Conservation (phyloP, 192 early-diverging fungal species). For the Coemansia sp. region DNA sequence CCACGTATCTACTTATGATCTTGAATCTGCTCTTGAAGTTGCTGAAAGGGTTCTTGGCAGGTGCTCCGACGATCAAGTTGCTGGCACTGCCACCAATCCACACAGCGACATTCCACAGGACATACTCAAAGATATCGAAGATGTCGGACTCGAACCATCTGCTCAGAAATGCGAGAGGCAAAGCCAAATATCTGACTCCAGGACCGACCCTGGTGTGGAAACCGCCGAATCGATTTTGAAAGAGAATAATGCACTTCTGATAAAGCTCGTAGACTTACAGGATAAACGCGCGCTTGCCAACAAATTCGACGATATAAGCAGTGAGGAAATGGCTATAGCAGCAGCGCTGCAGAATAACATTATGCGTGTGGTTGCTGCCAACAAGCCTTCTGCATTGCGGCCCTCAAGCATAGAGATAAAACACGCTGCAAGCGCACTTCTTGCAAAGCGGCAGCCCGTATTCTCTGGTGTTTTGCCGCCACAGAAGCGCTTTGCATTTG, state of each 20-base stretch:
- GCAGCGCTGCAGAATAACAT: slow-evolving; percentile 28
- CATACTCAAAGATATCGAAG: slow-evolving; percentile 13
- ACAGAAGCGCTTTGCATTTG: slow-evolving; percentile 43
- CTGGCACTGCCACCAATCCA: neutral
- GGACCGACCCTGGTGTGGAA: slow-evolving; percentile 3
- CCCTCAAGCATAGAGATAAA: slow-evolving; percentile 36
- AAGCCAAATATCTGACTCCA: neutral
- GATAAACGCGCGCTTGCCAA: slow-evolving; percentile 28
- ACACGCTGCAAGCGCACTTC: slow-evolving; percentile 23
- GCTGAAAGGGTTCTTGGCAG: slow-evolving; percentile 13
- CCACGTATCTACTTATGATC: slow-evolving; percentile 4
- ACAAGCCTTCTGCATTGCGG: slow-evolving; percentile 21
- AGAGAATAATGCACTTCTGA: slow-evolving; percentile 29
- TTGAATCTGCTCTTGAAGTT: slow-evolving; percentile 21
- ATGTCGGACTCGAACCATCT: slow-evolving; percentile 11
- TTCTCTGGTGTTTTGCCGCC: slow-evolving; percentile 47
- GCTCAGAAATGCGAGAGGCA: neutral
- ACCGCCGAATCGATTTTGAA: slow-evolving; percentile 32
- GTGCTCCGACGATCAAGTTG: neutral
- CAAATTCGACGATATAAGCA: slow-evolving; percentile 23
- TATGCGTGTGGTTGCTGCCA: slow-evolving; percentile 20
- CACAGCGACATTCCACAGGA: neutral
- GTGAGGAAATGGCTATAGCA: slow-evolving; percentile 32
- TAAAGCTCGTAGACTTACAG: slow-evolving; percentile 31
- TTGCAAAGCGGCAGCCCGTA: slow-evolving; percentile 14